Base-by-base conservation (phyloP, 495 filamentous ascomycete species). In the Talaromyces wortmannii region DNA sequence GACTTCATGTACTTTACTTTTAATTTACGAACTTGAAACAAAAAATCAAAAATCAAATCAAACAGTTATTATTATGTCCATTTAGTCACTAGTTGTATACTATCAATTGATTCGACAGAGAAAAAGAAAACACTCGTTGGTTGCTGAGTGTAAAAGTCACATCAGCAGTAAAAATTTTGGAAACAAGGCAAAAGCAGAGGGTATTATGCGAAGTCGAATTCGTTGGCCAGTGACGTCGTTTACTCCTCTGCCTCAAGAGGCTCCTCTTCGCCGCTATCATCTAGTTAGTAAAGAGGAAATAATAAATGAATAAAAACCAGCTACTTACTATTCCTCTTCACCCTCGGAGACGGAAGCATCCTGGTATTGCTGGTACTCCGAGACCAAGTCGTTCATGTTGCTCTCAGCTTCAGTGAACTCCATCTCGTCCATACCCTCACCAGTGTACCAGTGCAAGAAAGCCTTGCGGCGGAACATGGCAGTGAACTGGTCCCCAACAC, bases 401-500 rank as follows among this genome's bases (percentile, higher is more conserved):
- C 88, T 92, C 88, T 99, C 94, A 65, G 94, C 94, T 84, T 97
- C 95, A 71, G 94, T 97, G 79, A 99, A 99, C 82, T 99, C 94
- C 94, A 97, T 97, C 88, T 99, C 94, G 80, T 99, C 94, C 94
- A 99, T 99, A 81, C 94, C 94, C 86, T 99, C 94, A 70, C 92
- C 91, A 84, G 94, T 99, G 78, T 99, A 99, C 94, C 94, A 99
- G 85, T 97, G 94, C 88, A 99, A 90, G 92, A 99, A 99, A 85
- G 94, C 94, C 87, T 97, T 99, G 74, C 94, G 91, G 77, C 94
- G 82, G 87, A 97, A 99, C 94, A 99, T 99, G 68, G 95, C 95
- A 77, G 87, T 91, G 85, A 99, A 99, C 79, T 99, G 94, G 69
- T 99, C 94, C 70, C 94, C 94, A 63, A 99, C 82, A 83, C 94